These are phyloP conservation scores for Diaporthe sp. DNA, from an alignment of 2,329 filamentous ascomycete genomes.

Conservation along the genomic window DNA sequence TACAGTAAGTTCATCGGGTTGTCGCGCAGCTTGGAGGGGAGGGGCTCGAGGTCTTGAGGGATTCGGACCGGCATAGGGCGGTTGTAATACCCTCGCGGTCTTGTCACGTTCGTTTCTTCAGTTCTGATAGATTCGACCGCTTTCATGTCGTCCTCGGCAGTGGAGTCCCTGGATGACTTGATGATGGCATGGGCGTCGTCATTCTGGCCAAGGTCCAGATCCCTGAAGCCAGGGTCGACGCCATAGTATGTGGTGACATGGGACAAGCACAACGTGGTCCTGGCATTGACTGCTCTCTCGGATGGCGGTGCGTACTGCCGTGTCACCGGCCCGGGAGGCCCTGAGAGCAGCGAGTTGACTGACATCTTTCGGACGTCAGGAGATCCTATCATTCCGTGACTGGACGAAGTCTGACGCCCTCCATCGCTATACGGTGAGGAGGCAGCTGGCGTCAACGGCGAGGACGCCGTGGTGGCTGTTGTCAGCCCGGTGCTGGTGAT, in stretches of 20 bases:
- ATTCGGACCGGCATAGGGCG: slow-evolving; percentile 74
- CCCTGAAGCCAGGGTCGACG: slow-evolving; percentile 77
- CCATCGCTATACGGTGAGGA: slow-evolving; percentile 53
- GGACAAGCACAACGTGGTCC: slow-evolving; percentile 37
- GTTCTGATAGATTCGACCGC: slow-evolving; percentile 2
- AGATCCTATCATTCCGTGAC: slow-evolving; percentile 37
- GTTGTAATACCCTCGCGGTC: slow-evolving; percentile 76
- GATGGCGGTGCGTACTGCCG: slow-evolving; percentile 39
- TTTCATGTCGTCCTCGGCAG: slow-evolving; percentile 13
- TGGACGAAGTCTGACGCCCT: slow-evolving; percentile 41
- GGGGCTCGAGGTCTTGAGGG: slow-evolving; percentile 60
- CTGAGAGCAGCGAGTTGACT: slow-evolving; percentile 73
- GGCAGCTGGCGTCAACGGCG: slow-evolving; percentile 56
- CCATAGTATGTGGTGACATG: slow-evolving; percentile 70
- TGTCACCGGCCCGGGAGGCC: slow-evolving; percentile 55
- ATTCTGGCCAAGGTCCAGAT: slow-evolving; percentile 78
- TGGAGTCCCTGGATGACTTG: slow-evolving; percentile 21
- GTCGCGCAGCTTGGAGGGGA: slow-evolving; percentile 67
- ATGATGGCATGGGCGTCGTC: slow-evolving; percentile 76
- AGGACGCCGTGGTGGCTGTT: slow-evolving; percentile 43
- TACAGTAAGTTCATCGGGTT: slow-evolving; percentile 85
- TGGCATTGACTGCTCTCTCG: slow-evolving; percentile 37
- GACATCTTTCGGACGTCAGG: slow-evolving; percentile 62
- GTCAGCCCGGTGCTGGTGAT: slow-evolving; percentile 41
- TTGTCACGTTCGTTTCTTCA: slow-evolving; percentile 51